A percentile compares a stretch with the other conserved stretches of the same genome.
These are phyloP conservation scores for Aureobasidium sp. DNA, from an alignment of 2,329 filamentous ascomycete species.

Conservation along the genomic window DNA sequence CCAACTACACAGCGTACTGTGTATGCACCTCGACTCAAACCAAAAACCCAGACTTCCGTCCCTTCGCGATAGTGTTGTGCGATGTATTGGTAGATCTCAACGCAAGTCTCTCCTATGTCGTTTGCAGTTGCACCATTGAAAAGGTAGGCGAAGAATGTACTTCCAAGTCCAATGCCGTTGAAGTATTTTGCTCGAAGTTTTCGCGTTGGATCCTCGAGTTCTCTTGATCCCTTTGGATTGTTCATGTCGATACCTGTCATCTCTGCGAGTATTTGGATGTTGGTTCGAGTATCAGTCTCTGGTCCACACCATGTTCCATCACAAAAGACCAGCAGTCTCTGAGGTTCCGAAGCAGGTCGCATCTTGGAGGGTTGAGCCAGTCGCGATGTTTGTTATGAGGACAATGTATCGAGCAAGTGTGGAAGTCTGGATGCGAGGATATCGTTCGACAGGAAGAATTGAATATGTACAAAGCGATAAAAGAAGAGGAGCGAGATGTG, in stretches of 20 bases:
- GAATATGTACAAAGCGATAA: conserved; percentile 1
- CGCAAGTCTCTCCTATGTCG: conserved; percentile 39
- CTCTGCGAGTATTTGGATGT: conserved; percentile 37
- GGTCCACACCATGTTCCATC: conserved; percentile 32
- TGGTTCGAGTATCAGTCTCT: conserved; percentile 38
- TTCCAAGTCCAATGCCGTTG: conserved; percentile 39
- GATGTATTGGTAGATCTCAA: conserved; percentile 39
- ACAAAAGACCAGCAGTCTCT: conserved; percentile 19
- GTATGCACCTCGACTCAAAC: conserved; percentile 46
- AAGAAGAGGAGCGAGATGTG: neutral
- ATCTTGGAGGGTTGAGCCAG: neutral
- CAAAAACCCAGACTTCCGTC: conserved; percentile 45
- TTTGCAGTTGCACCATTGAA: conserved; percentile 41
- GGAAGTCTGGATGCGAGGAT: neutral
- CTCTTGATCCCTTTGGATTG: conserved; percentile 29
- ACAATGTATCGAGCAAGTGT: neutral
- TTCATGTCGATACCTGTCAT: conserved; percentile 33
- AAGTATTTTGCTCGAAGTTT: conserved; percentile 40
- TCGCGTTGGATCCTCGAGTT: conserved; percentile 25
- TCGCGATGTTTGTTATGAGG: neutral
- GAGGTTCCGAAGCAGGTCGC: conserved; percentile 1
- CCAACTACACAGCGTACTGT: conserved; percentile 45
- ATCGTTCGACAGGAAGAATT: neutral
- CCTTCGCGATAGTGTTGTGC: conserved; percentile 34
- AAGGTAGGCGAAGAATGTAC: conserved; percentile 40